phyloP scores from a whole-genome alignment of 345 rosid species.

The Cochlearia excelsa region DNA sequence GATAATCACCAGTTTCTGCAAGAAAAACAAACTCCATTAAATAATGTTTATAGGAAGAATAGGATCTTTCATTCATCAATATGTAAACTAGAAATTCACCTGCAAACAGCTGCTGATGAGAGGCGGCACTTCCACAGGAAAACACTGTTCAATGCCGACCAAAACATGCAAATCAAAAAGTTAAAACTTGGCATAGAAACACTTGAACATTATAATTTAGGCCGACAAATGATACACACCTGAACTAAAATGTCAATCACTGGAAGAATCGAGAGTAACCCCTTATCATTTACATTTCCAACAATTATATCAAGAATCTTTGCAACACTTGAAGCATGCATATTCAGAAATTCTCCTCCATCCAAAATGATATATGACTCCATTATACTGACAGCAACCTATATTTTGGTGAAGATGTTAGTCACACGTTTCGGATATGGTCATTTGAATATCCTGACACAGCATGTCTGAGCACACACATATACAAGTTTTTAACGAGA shows the following conservation, averaged over 20 bases:
- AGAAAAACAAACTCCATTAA: conserved; percentile 24
- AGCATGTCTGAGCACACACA: conserved; percentile 6
- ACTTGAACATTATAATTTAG: neutral
- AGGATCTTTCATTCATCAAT: conserved; percentile 20
- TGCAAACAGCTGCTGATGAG: conserved; percentile 76
- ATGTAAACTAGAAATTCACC: conserved; percentile 39
- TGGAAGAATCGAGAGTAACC: conserved; percentile 76
- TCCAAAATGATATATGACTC: conserved; percentile 80
- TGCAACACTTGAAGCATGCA: conserved; percentile 80
- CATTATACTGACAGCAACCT: conserved; percentile 81
- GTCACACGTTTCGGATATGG: conserved; percentile 3
- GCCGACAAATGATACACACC: conserved; percentile 45
- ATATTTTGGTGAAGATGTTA: conserved; percentile 27
- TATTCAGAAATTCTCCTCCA: conserved; percentile 70
- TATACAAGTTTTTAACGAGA: neutral
- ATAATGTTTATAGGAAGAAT: neutral
- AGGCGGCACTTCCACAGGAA: conserved; percentile 80
- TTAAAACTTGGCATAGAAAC: conserved; percentile 16
- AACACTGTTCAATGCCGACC: conserved; percentile 56
- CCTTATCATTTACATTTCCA: conserved; percentile 88
- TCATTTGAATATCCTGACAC: conserved; percentile 8
- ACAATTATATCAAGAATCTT: conserved; percentile 87
- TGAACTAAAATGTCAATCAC: conserved; percentile 83
- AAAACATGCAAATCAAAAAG: conserved; percentile 16
- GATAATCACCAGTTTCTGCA: conserved; percentile 72